Percentiles rank a stretch among this genome's conserved stretches.
Evolutionary conservation across 2,329 filamentous ascomycete genomes (phyloP).

Genomic region (Colletotrichum gigasporum): DNA sequence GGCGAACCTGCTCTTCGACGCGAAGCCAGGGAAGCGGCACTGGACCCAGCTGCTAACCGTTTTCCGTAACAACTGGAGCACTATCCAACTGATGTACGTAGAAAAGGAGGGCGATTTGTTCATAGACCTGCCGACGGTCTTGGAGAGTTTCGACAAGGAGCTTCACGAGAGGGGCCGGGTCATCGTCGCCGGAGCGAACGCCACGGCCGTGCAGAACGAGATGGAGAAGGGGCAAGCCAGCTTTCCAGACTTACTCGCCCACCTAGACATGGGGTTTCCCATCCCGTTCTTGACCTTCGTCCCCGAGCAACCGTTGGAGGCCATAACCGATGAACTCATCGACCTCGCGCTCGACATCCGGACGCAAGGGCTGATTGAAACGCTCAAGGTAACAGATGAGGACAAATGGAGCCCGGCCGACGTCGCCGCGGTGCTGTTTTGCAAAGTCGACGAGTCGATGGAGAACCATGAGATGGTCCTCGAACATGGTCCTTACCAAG

Average conservation of each 20-base stretch:
- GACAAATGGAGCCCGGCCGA: not conserved
- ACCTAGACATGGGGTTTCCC: slow-evolving; percentile 43
- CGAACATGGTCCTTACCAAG: slow-evolving; percentile 5
- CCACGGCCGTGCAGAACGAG: slow-evolving; percentile 44
- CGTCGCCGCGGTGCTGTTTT: slow-evolving; percentile 14
- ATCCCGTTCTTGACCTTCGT: slow-evolving; percentile 37
- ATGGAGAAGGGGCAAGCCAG: too few relatives aligned
- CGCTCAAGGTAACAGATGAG: slow-evolving; percentile 27
- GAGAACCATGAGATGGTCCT: slow-evolving; percentile 13
- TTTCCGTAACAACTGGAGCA: slow-evolving; percentile 36
- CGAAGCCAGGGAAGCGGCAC: not conserved
- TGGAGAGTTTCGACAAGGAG: slow-evolving; percentile 4
- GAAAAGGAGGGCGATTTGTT: slow-evolving; percentile 34
- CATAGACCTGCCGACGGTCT: slow-evolving; percentile 37
- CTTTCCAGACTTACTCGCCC: slow-evolving; percentile 40
- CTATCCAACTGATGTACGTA: slow-evolving; percentile 38
- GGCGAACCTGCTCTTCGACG: slow-evolving; percentile 36
- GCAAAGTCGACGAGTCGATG: not conserved
- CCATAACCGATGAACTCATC: slow-evolving; percentile 32
- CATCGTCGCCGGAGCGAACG: slow-evolving; percentile 45
- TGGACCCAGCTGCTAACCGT: slow-evolving; percentile 12
- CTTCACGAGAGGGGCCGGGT: not conserved
- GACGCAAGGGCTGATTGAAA: slow-evolving; percentile 45
- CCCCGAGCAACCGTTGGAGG: slow-evolving; percentile 5
- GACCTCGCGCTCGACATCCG: slow-evolving; percentile 47